Evolutionary conservation across 257 asterid genomes (phyloP), one percentile per base, ranked within the genome.

Genomic region (Solanum peruvianum): DNA sequence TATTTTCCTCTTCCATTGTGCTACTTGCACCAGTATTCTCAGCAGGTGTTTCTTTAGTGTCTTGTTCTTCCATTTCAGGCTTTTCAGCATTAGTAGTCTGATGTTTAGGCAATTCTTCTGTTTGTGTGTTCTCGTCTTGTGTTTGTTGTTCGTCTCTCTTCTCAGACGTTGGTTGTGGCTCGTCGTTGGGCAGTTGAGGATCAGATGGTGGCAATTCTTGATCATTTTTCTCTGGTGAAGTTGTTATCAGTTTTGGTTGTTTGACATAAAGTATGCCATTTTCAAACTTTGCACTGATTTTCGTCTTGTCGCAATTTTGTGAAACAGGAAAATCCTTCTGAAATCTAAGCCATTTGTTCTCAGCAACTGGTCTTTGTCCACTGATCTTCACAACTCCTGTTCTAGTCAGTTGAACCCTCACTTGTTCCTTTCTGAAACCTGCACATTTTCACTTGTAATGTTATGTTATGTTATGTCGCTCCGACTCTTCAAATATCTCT

Each of bases 211-310:
- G 90, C 86, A n/a, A 42, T 33, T 41, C 86, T 3, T 39, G 8
- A 15, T 60, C 91, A 12, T 91, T 87, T 82, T 91, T 78, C 10
- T 66, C 87, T 64, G 87, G 91, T 33, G 89, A 91, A 62, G 89
- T 90, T 13, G 58, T 47, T 1, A 92, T 90, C 66, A 91, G 56
- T 60, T 94, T 95, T n/a, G 98, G 96, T 76, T 87, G 93, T 72
- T 89, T 91, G 9, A 96, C 49, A 82, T 88, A 91, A 15, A 96
- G 44, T 66, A 90, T 90, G 21, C 93, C 96, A 7, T 81, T 91
- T 75, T 95, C 97, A 69, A 95, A 95, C 85, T 90, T 95, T 16
- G 98, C 98, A 44, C 80, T 86, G 88, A 96, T 93, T 82, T 90
- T 91, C 66, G 33, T 75, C 58, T 91, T 88, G 88, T 94, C 95